phyloP scores from a whole-genome alignment of 106 monocot genomes.

The Allium fistulosum region DNA sequence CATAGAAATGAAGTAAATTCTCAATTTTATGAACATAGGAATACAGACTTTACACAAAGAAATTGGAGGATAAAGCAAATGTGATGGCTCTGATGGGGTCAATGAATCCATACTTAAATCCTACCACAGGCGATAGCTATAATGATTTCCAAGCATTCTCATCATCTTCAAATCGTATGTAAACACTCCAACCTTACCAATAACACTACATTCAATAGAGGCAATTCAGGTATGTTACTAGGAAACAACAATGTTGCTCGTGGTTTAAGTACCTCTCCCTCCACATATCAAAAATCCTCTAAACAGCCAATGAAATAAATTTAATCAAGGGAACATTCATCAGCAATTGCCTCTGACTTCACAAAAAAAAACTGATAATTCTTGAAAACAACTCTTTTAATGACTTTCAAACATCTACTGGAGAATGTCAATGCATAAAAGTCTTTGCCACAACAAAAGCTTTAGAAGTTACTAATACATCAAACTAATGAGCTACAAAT shows the following conservation, averaged over 20 bases:
- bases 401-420: slow-evolving; percentile 21
- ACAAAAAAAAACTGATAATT: neutral
- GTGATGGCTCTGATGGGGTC: slow-evolving; percentile 39
- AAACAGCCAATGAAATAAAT: too few species aligned
- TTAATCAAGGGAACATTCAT: too few species aligned
- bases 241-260: slow-evolving; percentile 27
- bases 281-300: slow-evolving; percentile 1
- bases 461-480: too few species aligned
- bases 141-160: slow-evolving; percentile 20
- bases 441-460: too few species aligned
- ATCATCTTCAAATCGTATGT: slow-evolving; percentile 25
- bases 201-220: slow-evolving; percentile 12
- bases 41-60: slow-evolving; percentile 67
- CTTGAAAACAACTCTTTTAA: slow-evolving; percentile 18
- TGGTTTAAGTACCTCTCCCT: slow-evolving; percentile 16
- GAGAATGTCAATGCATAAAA: too few species aligned
- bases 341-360: too few species aligned
- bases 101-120: slow-evolving; percentile 34
- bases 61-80: slow-evolving; percentile 48
- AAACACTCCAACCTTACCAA: neutral
- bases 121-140: slow-evolving; percentile 30
- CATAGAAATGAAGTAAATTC: neutral
- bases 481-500: too few species aligned
- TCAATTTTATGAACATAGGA: slow-evolving; percentile 36
- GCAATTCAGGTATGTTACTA: slow-evolving; percentile 12